Evolutionary conservation across 495 filamentous ascomycete species (phyloP).

Genomic region (Penicillium paxilli): DNA sequence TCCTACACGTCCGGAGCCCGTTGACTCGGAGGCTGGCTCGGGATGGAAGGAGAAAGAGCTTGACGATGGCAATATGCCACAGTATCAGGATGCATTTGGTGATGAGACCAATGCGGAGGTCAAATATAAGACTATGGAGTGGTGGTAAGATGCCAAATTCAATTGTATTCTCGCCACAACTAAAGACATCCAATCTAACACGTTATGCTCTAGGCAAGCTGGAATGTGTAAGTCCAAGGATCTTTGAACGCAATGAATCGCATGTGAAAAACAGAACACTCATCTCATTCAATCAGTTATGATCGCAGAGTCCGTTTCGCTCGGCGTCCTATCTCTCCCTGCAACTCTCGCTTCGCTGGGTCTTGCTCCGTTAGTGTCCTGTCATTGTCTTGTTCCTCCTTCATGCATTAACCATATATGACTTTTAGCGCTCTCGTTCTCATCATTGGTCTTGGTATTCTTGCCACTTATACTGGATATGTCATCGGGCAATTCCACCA

Average conservation of each 20-base stretch:
- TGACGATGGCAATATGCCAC: slow-evolving; percentile 7
- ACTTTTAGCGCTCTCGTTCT: slow-evolving; percentile 42
- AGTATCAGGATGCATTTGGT: slow-evolving; percentile 36
- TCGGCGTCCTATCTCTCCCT: slow-evolving; percentile 62
- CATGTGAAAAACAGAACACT: neutral
- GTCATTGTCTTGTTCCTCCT: neutral
- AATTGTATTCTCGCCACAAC: too few relatives aligned
- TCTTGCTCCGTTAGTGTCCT: slow-evolving; percentile 40
- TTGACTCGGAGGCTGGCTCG: slow-evolving; percentile 22
- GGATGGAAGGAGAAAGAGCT: slow-evolving; percentile 22
- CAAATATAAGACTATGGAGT: slow-evolving; percentile 44
- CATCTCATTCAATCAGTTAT: slow-evolving; percentile 37
- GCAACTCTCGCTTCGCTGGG: slow-evolving; percentile 58
- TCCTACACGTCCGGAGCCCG: slow-evolving; percentile 10
- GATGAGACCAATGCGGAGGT: slow-evolving; percentile 39
- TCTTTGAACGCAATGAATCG: neutral
- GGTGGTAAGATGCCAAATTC: slow-evolving; percentile 38
- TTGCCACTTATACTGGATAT: slow-evolving; percentile 54
- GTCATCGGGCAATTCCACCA: slow-evolving; percentile 34
- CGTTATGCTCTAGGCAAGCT: slow-evolving; percentile 19
- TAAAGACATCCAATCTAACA: slow-evolving; percentile 1
- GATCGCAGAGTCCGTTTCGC: slow-evolving; percentile 64
- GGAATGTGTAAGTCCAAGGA: slow-evolving; percentile 26
- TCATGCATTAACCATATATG: neutral
- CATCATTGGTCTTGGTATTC: slow-evolving; percentile 58